Evolutionary conservation across 2,329 filamentous ascomycete species (phyloP).

Genomic region (Trichoderma sp.): DNA sequence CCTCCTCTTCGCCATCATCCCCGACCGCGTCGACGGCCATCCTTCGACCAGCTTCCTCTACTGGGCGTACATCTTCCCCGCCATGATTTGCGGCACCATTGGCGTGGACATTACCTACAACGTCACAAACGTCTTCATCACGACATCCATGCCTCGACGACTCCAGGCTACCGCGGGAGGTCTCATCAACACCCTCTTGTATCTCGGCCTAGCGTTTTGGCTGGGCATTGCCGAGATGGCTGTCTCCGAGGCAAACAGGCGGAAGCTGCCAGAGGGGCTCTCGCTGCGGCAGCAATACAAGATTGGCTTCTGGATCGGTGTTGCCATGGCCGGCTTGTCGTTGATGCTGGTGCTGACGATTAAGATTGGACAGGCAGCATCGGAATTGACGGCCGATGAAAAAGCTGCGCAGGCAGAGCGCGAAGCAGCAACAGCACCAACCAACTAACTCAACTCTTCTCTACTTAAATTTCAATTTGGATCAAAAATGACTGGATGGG

Average conservation of each 20-base stretch:
- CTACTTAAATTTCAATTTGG: background rate
- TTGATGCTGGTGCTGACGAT: conserved; percentile 61
- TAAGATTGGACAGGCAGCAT: conserved; percentile 57
- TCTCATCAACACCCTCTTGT: conserved; percentile 70
- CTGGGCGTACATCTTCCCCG: conserved; percentile 76
- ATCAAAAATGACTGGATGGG: background rate
- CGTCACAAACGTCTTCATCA: conserved; percentile 77
- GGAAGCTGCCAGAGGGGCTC: conserved; percentile 36
- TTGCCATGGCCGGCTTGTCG: conserved; percentile 57
- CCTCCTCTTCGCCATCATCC: conserved; percentile 67
- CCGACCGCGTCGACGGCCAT: conserved; percentile 51
- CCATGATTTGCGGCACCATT: conserved; percentile 70
- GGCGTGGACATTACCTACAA: conserved; percentile 78
- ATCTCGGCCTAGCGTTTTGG: conserved; percentile 62
- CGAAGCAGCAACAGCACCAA: background rate
- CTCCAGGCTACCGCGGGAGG: conserved; percentile 74
- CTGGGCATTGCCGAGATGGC: conserved; percentile 66
- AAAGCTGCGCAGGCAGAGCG: conserved; percentile 41
- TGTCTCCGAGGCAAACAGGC: conserved; percentile 51
- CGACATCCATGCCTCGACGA: conserved; percentile 67
- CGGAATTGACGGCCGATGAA: conserved; percentile 62
- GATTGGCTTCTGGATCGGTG: conserved; percentile 68
- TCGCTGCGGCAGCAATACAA: conserved; percentile 60
- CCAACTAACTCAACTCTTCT: background rate
- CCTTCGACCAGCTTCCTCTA: conserved; percentile 48